Base-by-base conservation (phyloP, 2,329 filamentous ascomycete species). In the Neodidymelliopsis sp. region DNA sequence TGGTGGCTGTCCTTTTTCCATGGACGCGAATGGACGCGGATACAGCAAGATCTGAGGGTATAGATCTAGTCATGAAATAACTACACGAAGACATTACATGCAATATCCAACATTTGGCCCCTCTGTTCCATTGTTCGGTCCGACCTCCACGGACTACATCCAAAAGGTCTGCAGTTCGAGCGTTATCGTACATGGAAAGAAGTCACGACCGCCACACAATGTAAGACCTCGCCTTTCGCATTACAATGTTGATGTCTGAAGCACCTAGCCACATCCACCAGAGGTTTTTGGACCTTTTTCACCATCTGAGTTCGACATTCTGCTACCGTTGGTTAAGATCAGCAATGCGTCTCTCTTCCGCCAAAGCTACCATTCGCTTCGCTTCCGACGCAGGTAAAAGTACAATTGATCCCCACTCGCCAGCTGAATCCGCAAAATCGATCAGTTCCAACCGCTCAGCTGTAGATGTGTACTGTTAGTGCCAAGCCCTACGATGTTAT, bases 371-470 rank as follows among this genome's bases (percentile, higher is more conserved):
- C 55, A 67, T 62, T 4, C 54, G 41, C 7, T 54, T 24, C 10
- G 54, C 53, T 13, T 68, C 60, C 1, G 37, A 20, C 3, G 46
- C 52, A 11, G 62, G 63, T 3, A 68, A 42, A n/a, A 51, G 56
- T 2, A 68, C 58, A 1, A 43, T 49, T 0, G 63, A 66, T 0
- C 65, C 65, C 65, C 65, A 68, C 35, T 68, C 65, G 7, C 38
- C 30, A 2, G 65, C 65, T 6, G 65, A 57, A 13, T 68, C 63
- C 8, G 49, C 57, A 18, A 68, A 68, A 16, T 68, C 45, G 13
- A 66, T 54, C 2, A 66, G 57, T 1, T 57, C 53, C 6, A 38
- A 3, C 6, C 53, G 39, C 8, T 65, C 49, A 4, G n/a, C 57
- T 62, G 16, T 27, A 8, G 6, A 10, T 8, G 22, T 7, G 4